Conservation (phyloP, 495 filamentous ascomycete species). For the Halenospora varia region DNA sequence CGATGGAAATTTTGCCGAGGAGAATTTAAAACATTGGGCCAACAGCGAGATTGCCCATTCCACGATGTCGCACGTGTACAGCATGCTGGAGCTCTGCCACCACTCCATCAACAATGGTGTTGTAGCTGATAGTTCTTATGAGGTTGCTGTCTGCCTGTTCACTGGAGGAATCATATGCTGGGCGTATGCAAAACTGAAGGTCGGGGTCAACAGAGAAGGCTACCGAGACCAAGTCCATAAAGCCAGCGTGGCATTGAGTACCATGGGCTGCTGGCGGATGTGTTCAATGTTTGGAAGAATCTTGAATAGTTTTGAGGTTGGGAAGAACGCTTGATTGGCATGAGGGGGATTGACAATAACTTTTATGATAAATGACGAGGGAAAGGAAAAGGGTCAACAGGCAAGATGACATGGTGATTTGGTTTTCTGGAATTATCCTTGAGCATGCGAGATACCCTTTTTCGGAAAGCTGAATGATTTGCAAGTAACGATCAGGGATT, state of each 20-base stretch:
- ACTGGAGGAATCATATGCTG: slow-evolving; percentile 26
- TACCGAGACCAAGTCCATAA: slow-evolving; percentile 14
- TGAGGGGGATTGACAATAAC: too few relatives aligned
- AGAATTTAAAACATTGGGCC: slow-evolving; percentile 22
- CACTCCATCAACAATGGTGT: slow-evolving; percentile 17
- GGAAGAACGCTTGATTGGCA: not conserved
- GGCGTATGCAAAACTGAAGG: slow-evolving; percentile 16
- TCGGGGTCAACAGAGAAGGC: not conserved
- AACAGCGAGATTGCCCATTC: slow-evolving; percentile 15
- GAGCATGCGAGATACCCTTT: too few relatives aligned
- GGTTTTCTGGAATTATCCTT: too few relatives aligned
- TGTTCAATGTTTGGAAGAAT: slow-evolving; percentile 19
- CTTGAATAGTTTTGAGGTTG: slow-evolving; percentile 14
- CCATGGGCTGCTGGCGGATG: slow-evolving; percentile 22
- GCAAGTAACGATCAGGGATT: too few relatives aligned
- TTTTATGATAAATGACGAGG: too few relatives aligned
- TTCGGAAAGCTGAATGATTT: too few relatives aligned
- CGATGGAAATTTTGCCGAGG: slow-evolving; percentile 14
- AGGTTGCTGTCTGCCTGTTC: slow-evolving; percentile 26
- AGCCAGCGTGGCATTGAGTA: slow-evolving; percentile 13
- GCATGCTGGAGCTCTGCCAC: slow-evolving; percentile 21
- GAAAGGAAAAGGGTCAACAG: too few relatives aligned
- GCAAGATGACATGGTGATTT: too few relatives aligned
- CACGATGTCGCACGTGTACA: slow-evolving; percentile 20
- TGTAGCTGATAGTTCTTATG: slow-evolving; percentile 20